Evolutionary conservation across 2,329 filamentous ascomycete genomes (phyloP).

Genomic region (Cytospora schulzeri): DNA sequence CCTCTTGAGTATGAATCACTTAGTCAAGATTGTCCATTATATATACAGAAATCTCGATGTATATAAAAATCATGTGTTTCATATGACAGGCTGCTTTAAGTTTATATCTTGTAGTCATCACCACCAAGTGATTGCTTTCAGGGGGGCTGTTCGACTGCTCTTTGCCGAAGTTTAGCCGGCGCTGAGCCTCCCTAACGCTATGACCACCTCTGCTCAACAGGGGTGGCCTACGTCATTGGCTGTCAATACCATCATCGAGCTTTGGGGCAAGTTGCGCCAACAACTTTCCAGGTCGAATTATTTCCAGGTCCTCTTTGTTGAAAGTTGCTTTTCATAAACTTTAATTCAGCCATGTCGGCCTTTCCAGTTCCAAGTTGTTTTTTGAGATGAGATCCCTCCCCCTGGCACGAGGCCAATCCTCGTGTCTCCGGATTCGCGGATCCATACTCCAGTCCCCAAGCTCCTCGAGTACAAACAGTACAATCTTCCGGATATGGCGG

Average conservation of each 20-base stretch:
- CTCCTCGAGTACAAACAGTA: background rate
- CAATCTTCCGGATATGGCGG: conserved; percentile 10
- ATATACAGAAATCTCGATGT: background rate
- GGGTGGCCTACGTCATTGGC: conserved; percentile 21
- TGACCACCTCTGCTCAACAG: conserved; percentile 2
- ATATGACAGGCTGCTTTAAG: background rate
- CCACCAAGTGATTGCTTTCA: background rate
- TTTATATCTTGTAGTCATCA: background rate
- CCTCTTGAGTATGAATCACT: background rate
- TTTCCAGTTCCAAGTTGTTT: background rate
- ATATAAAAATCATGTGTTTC: background rate
- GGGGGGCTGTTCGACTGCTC: background rate
- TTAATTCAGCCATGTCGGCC: conserved; percentile 17
- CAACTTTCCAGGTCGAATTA: background rate
- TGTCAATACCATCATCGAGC: conserved; percentile 1
- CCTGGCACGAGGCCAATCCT: conserved; percentile 21
- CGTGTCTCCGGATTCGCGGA: conserved; percentile 15
- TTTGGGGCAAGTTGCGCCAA: conserved; percentile 9
- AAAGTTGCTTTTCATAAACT: background rate
- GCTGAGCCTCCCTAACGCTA: background rate
- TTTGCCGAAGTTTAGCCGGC: conserved; percentile 18
- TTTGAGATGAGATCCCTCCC: conserved; percentile 24
- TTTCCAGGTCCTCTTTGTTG: background rate
- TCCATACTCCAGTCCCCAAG: conserved; percentile 10
- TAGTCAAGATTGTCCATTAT: background rate